These are phyloP conservation scores for Phialophora expanda DNA, from an alignment of 2,329 filamentous ascomycete species.

Conservation along the genomic window DNA sequence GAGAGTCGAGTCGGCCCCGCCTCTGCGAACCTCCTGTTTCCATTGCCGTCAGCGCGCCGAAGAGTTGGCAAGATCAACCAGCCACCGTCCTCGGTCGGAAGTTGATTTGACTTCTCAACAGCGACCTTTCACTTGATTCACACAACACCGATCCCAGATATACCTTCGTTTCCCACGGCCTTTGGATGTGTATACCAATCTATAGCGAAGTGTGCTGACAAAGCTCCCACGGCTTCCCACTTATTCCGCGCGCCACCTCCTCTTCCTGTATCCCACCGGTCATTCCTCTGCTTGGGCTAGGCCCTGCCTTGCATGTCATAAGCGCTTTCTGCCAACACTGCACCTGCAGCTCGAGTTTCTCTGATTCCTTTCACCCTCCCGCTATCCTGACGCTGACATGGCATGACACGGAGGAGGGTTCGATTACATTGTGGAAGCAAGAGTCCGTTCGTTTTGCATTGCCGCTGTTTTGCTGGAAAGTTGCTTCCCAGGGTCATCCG, in stretches of 20 bases:
- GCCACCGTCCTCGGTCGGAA: background rate
- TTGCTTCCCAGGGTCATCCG: slow-evolving; percentile 5
- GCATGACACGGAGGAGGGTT: slow-evolving; percentile 19
- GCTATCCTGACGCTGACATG: slow-evolving; percentile 25
- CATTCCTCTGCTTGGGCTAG: slow-evolving; percentile 22
- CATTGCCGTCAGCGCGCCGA: background rate
- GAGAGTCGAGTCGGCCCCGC: slow-evolving; percentile 8
- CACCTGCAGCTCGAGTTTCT: slow-evolving; percentile 24
- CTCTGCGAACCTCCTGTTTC: slow-evolving; percentile 9
- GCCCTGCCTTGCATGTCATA: slow-evolving; percentile 26
- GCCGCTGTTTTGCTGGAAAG: slow-evolving; percentile 5
- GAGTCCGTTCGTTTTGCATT: slow-evolving; percentile 15
- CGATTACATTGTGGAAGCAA: slow-evolving; percentile 9
- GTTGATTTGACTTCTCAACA: background rate
- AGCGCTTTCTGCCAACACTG: slow-evolving; percentile 29
- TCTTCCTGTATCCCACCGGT: slow-evolving; percentile 8
- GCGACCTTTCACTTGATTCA: background rate
- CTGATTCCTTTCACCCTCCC: slow-evolving; percentile 2
- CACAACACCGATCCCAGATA: background rate
- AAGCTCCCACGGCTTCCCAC: slow-evolving; percentile 17
- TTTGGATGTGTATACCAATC: background rate
- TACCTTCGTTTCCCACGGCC: slow-evolving; percentile 3
- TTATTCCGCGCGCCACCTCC: slow-evolving; percentile 10
- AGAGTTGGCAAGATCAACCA: slow-evolving; percentile 2
- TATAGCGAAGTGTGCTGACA: slow-evolving; percentile 10